Evolutionary conservation across 202 grass and related monocot genomes (phyloP).

Genomic region (Schoenoplectus tabernaemontani): DNA sequence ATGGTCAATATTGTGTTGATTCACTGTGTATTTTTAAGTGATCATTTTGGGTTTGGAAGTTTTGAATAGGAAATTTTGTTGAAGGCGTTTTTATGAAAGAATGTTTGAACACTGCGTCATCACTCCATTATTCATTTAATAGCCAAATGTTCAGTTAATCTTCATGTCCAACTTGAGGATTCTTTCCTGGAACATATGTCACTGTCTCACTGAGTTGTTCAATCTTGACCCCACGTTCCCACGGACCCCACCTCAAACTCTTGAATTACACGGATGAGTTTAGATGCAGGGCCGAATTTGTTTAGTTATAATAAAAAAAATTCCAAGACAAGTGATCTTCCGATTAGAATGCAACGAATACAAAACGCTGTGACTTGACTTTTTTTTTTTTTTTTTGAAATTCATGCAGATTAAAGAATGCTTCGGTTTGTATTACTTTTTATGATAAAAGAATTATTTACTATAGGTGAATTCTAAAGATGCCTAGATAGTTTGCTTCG

Average conservation of each 20-base stretch:
- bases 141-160: not conserved
- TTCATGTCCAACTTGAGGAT: not conserved
- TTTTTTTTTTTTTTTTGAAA: too few species aligned
- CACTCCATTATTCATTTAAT: not conserved
- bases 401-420: not conserved
- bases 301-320: too few species aligned
- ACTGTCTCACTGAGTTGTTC: not conserved
- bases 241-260: not conserved
- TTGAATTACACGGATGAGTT: not conserved
- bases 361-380: too few species aligned
- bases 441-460: not conserved
- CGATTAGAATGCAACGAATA: too few species aligned
- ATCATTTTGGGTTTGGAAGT: not conserved
- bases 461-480: not conserved
- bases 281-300: not conserved
- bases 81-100: not conserved
- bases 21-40: not conserved
- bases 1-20: constrained; percentile 18
- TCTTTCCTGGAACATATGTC: not conserved
- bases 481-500: not conserved
- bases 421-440: not conserved
- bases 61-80: not conserved
- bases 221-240: not conserved
- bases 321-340: too few species aligned
- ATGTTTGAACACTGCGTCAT: not conserved